Base-by-base conservation (phyloP, 805 yeast genomes). In the Teunomyces pallodes region DNA sequence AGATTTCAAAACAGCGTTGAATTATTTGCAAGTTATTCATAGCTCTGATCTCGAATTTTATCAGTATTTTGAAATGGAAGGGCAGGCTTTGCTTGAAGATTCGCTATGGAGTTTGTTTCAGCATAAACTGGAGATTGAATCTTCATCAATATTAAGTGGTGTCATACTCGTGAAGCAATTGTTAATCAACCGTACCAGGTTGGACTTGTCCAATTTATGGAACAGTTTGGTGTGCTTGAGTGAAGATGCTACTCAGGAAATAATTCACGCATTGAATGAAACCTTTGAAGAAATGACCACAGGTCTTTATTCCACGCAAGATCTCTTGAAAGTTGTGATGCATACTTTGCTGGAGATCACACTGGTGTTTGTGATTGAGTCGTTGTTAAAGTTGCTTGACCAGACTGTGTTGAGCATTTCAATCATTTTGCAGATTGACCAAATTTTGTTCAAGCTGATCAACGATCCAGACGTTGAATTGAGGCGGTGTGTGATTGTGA, bases 151-250 rank as follows among this genome's bases (percentile, higher is more conserved):
- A 3, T 47, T 68, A 10, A 61, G 61, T 45, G 77, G 70, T 3
- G 61, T 73, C 42, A 56, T 73, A 17, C 40, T 74, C 7, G 20
- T 72, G 24, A 72, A 72, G 45, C 76, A 69, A 49, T 43, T 69
- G 31, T 58, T 73, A 12, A 64, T 70, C 29, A 66, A 60, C 48
- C 51, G 64, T 13, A 46, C 44, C 26, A 36, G 48, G 4, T 33
- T 70, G 14, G 52, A 59, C 9, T 47, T 63, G 30, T 27, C 36
- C 1, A 55, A 49, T 17, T 48, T 67, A 10, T 69, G 72, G 70
- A 24, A 40, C 2, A 45, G 60, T 7, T 55, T 72, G 24, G 45
- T 64, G 5, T 46, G 47, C 6, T 45, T 66, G 27, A 54, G 65
- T 43, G 46, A 43, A 13, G 42, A n/a, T 31, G 10, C 24, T 42